Percentiles rank a stretch among this genome's conserved stretches.
Evolutionary conservation across 805 yeast species (phyloP).

Genomic region (Candida hispaniensis): DNA sequence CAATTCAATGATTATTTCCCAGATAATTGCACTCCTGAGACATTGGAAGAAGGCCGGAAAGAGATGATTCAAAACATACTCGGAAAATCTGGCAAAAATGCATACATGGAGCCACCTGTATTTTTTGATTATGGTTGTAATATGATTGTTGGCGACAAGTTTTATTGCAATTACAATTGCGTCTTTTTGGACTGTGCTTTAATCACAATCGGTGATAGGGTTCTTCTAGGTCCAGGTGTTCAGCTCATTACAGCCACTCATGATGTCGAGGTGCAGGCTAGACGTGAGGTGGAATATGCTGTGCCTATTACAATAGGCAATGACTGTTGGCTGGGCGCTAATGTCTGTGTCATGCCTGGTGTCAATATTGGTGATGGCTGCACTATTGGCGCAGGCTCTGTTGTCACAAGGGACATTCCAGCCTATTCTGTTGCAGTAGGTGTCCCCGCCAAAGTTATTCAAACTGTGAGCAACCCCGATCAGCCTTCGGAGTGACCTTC

Average conservation of each 20-base stretch:
- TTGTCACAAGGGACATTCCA: conserved; percentile 50
- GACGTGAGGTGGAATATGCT: conserved; percentile 42
- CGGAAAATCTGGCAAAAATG: conserved; percentile 37
- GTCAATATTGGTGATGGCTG: conserved; percentile 52
- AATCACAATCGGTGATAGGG: conserved; percentile 50
- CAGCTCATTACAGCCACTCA: conserved; percentile 54
- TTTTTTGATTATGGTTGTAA: conserved; percentile 63
- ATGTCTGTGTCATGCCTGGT: conserved; percentile 49
- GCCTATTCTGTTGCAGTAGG: conserved; percentile 50
- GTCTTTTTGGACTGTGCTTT: conserved; percentile 49
- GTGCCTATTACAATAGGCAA: conserved; percentile 49
- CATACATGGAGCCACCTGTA: conserved; percentile 44
- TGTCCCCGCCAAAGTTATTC: conserved; percentile 41
- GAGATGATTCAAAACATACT: conserved; percentile 34
- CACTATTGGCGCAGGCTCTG: conserved; percentile 58
- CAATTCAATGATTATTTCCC: conserved; percentile 25
- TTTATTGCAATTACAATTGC: conserved; percentile 46
- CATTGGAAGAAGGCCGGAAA: conserved; percentile 31
- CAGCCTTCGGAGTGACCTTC: no score
- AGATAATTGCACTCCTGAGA: conserved; percentile 22
- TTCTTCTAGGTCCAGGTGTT: conserved; percentile 54
- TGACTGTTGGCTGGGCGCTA: conserved; percentile 59
- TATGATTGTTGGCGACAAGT: conserved; percentile 42
- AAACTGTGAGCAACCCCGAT: conserved; percentile 1
- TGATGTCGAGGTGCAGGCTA: conserved; percentile 40